Conservation (phyloP, 495 filamentous ascomycete genomes). For the Penicillium subrubescens region DNA sequence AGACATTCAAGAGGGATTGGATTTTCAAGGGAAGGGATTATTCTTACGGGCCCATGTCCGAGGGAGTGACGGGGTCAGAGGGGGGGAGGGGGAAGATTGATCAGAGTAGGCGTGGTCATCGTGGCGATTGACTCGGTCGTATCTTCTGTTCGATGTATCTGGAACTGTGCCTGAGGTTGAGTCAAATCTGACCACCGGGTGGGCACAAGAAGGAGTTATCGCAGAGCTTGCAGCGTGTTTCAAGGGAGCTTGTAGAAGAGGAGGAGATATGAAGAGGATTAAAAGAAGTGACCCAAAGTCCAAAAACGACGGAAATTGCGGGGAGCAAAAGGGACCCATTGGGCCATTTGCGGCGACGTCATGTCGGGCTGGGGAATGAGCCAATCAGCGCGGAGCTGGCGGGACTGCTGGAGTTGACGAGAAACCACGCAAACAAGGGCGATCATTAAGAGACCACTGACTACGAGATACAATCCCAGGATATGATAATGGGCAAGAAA, state of each 20-base stretch:
- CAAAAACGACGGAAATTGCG: conserved; percentile 14
- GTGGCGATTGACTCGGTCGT: conserved; percentile 7
- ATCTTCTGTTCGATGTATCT: neutral
- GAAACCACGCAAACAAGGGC: neutral
- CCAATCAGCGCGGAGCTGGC: conserved; percentile 6
- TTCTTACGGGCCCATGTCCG: conserved; percentile 84
- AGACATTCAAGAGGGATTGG: neutral
- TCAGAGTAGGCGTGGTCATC: conserved; percentile 63
- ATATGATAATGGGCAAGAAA: neutral
- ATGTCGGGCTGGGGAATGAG: conserved; percentile 1
- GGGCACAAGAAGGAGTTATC: neutral
- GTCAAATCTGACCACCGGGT: neutral
- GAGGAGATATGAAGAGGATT: neutral
- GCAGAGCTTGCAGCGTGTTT: neutral
- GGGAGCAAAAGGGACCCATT: conserved; percentile 7
- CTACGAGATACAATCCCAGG: neutral
- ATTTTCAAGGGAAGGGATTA: conserved; percentile 33
- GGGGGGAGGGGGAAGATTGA: conserved; percentile 85
- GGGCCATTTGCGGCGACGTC: conserved; percentile 16
- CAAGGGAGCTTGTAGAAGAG: neutral
- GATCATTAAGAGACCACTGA: neutral
- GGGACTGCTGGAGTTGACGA: neutral
- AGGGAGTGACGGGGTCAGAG: conserved; percentile 84
- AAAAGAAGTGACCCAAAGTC: neutral
- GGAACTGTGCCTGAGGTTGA: neutral